These are phyloP conservation scores for Scedosporium minutisporum DNA, from an alignment of 2,329 filamentous ascomycete genomes.

Conservation along the genomic window DNA sequence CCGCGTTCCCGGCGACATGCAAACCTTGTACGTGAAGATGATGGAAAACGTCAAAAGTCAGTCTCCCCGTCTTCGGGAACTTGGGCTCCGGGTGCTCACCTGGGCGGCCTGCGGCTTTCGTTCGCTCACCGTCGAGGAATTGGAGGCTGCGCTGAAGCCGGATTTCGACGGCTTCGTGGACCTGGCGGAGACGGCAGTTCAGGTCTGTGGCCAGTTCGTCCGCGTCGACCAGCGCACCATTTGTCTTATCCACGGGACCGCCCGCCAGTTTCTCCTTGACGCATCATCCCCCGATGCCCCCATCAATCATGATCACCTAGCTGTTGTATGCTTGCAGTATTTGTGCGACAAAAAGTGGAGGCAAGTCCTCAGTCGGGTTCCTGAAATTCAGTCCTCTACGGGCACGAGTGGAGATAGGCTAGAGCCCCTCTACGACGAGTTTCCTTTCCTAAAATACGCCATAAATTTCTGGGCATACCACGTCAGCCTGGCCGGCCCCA, in stretches of 20 bases:
- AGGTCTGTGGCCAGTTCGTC: background rate
- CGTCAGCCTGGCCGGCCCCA: background rate
- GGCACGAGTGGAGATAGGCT: background rate
- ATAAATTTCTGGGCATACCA: slow-evolving; percentile 1
- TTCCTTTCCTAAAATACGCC: background rate
- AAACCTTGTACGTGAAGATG: background rate
- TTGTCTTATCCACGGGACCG: background rate
- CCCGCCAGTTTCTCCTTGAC: background rate
- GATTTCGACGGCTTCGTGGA: background rate
- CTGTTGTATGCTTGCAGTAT: background rate
- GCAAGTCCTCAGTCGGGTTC: background rate
- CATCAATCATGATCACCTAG: background rate
- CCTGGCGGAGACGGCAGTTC: background rate
- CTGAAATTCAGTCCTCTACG: background rate
- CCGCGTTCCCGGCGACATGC: background rate
- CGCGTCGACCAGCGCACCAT: background rate
- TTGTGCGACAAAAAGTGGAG: background rate
- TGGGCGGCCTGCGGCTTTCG: background rate
- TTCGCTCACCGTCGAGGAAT: background rate
- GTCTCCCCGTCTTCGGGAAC: background rate
- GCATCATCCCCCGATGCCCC: background rate
- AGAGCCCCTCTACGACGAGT: background rate
- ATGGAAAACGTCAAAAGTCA: background rate
- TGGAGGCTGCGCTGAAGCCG: background rate
- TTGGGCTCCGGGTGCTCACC: background rate